phyloP scores from a whole-genome alignment of 2,329 filamentous ascomycete genomes.

The Knufia fluminis region DNA sequence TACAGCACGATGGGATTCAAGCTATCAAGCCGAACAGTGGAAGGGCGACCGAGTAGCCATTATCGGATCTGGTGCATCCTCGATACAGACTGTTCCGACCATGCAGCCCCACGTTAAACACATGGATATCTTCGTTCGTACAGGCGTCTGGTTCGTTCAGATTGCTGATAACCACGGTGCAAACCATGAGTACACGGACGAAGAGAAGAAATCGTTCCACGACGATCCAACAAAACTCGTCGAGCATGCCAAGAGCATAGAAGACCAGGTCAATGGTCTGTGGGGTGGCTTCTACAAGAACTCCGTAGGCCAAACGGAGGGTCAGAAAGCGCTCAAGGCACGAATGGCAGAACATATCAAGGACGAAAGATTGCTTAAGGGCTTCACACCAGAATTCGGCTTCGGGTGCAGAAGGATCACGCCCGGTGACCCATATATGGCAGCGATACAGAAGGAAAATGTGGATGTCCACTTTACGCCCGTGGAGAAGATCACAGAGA shows the following conservation, averaged over 20 bases:
- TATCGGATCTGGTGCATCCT: constrained; percentile 23
- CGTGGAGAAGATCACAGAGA: constrained; percentile 37
- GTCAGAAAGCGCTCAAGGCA: constrained; percentile 30
- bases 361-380: constrained; percentile 40
- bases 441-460: constrained; percentile 41
- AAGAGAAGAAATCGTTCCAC: constrained; percentile 33
- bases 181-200: constrained; percentile 36
- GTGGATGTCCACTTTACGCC: constrained; percentile 44
- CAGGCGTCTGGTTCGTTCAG: constrained; percentile 29
- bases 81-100: constrained; percentile 27
- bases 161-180: constrained; percentile 39
- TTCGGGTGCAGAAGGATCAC: constrained; percentile 40
- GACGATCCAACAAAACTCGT: constrained; percentile 33
- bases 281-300: constrained; percentile 40
- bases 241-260: constrained; percentile 37
- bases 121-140: constrained; percentile 38
- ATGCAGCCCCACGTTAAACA: constrained; percentile 37
- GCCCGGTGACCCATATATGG: constrained; percentile 44
- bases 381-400: constrained; percentile 39
- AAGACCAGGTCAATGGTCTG: constrained; percentile 35
- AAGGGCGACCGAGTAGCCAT: constrained; percentile 20
- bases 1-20: constrained; percentile 33
- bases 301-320: constrained; percentile 32
- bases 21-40: constrained; percentile 32
- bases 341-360: constrained; percentile 45